Evolutionary conservation across 2,329 filamentous ascomycete species (phyloP).

Genomic region (Cercospora citrullina): DNA sequence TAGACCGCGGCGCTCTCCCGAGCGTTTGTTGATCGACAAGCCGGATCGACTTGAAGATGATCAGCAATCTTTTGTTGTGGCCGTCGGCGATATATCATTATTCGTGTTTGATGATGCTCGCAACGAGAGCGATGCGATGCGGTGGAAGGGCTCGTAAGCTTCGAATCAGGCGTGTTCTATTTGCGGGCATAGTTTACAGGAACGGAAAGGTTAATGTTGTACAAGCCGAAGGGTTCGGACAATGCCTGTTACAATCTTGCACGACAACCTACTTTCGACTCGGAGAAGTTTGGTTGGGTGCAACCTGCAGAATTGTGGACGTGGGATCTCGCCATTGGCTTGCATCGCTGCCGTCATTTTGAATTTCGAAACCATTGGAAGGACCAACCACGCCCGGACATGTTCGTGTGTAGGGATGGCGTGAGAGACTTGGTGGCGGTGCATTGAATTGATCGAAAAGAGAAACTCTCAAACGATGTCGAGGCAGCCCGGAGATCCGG

Average conservation of each 20-base stretch:
- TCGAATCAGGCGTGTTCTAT: background rate
- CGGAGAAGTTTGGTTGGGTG: background rate
- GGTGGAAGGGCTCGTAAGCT: background rate
- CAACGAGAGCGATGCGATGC: background rate
- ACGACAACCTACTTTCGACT: background rate
- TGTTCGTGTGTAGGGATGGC: background rate
- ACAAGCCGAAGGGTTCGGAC: background rate
- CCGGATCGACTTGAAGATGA: background rate
- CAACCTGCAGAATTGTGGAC: background rate
- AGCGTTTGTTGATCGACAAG: background rate
- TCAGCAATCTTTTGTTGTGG: background rate
- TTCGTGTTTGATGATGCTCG: background rate
- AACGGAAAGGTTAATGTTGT: slow-evolving; percentile 3
- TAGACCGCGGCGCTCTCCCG: background rate
- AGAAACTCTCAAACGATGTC: background rate
- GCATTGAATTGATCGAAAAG: background rate
- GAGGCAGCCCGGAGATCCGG: background rate
- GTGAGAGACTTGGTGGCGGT: background rate
- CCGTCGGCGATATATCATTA: background rate
- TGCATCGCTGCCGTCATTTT: background rate
- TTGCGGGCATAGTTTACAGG: slow-evolving; percentile 1
- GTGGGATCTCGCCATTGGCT: background rate
- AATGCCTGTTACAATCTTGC: background rate
- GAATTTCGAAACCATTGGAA: background rate
- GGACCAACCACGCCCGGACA: slow-evolving; percentile 1